Evolutionary conservation across 2,329 filamentous ascomycete genomes (phyloP).

Genomic region (Claviceps sp.): DNA sequence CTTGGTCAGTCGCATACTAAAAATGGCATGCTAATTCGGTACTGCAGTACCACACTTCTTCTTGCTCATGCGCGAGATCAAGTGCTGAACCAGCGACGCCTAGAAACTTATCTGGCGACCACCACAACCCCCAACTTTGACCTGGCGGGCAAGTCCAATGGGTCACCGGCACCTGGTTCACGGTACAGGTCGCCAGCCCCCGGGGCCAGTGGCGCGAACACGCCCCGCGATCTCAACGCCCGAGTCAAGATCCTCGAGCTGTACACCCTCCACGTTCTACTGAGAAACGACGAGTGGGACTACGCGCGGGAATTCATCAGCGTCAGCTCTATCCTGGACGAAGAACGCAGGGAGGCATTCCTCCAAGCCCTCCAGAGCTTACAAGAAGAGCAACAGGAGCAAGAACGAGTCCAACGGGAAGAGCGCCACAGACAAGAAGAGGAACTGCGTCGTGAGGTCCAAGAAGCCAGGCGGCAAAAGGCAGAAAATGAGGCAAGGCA

Average conservation of each 20-base stretch:
- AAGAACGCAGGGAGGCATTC: constrained; percentile 82
- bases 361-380: constrained; percentile 72
- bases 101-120: constrained; percentile 80
- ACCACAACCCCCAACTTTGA: constrained; percentile 62
- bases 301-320: constrained; percentile 86
- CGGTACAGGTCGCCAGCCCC: constrained; percentile 33
- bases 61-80: constrained; percentile 83
- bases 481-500: constrained; percentile 47
- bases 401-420: constrained; percentile 51
- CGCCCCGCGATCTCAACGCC: constrained; percentile 70
- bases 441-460: constrained; percentile 39
- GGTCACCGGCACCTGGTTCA: constrained; percentile 24
- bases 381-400: constrained; percentile 68
- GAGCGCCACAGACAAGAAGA: constrained; percentile 44
- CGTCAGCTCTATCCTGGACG: constrained; percentile 76
- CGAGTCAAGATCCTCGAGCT: constrained; percentile 88
- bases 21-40: background rate
- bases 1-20: background rate
- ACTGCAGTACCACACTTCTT: constrained; percentile 65
- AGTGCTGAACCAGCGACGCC: constrained; percentile 66
- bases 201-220: constrained; percentile 55
- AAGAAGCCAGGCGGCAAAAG: constrained; percentile 40
- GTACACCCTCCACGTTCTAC: constrained; percentile 89
- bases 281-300: constrained; percentile 89
- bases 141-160: constrained; percentile 49